Conservation (phyloP, 257 asterid genomes). For the Lycium barbarum region DNA sequence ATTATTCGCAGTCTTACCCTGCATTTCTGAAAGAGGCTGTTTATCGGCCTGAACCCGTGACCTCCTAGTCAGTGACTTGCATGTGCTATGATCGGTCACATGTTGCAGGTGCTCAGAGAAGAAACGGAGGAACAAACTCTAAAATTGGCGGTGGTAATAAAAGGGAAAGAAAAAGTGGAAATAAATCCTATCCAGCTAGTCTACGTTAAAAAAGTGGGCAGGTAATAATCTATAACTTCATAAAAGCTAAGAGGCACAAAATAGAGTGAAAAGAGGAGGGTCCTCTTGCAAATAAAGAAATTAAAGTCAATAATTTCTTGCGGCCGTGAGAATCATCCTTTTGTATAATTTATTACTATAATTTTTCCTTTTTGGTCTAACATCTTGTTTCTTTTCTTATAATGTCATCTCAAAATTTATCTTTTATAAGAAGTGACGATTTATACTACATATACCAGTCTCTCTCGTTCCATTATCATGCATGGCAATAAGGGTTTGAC, state of each 20-base stretch:
- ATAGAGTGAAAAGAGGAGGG: neutral
- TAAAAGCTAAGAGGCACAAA: neutral
- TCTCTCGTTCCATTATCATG: neutral
- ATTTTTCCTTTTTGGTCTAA: no score
- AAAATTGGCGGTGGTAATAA: neutral
- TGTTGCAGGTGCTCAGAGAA: neutral
- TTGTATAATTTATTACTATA: no score
- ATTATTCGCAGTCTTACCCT: no score
- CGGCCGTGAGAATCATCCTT: no score
- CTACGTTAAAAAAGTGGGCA: neutral
- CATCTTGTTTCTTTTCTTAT: neutral
- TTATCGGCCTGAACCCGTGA: no score
- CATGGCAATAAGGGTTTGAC: neutral
- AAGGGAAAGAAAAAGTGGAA: neutral
- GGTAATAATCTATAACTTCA: no score
- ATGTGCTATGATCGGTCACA: neutral
- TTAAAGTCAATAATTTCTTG: no score
- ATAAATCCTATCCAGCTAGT: neutral
- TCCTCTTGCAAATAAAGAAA: neutral
- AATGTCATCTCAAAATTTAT: neutral
- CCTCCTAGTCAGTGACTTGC: neutral
- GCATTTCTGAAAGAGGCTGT: no score
- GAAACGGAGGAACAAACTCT: slow-evolving; percentile 15
- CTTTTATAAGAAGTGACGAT: neutral
- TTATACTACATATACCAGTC: neutral